Base-by-base conservation (phyloP, 108 stramenopile genomes). In the Nitzschia palea region DNA sequence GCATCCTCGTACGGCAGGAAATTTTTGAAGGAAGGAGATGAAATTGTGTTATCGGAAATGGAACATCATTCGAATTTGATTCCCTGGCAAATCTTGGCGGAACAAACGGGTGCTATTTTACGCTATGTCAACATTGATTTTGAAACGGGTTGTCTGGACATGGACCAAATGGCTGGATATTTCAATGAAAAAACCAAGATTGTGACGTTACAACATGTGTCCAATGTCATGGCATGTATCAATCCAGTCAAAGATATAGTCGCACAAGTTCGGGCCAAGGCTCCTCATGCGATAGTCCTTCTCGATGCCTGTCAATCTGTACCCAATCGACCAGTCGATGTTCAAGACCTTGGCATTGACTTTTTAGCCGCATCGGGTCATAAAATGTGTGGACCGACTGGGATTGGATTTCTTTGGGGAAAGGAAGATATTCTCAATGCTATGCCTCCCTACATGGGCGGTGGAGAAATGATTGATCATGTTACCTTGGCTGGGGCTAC, bases 341-440 rank as follows among this genome's bases (percentile, higher is more conserved):
- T 98, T 1, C 86, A 87, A 73, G 74, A 74, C 18, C 67, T 96
- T 15, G 91, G 88, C n/a, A 87, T 94, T 18, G 99, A 99, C 75
- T 96, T 97, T 67, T 48, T 98, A 31, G 97, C 95, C 18, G 79
- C 94, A 14, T 97, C 96, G 22, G 98, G 98, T 17, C 99, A 99
- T 73, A 99, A 99, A 83, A 95, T 97, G 82, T 97, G 96, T 54
- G 98, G 93, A 6, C 98, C 99, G 6, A 98, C 97, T 33, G 99
- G 99, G 2, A 92, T 98, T 65, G 98, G 96, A 0, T 93, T 96
- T 54, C 83, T 99, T 0, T 98, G 93, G 93, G 95, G 88, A 0
- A 73, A 59, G 44, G 85, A 90, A 65, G 76, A 75, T 0, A 33
- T 96, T 42, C 68, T 97, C 44, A 87, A 91, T 55, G 60, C 55